Conservation (phyloP, 2,329 filamentous ascomycete genomes). For the Exophiala xenobiotica region DNA sequence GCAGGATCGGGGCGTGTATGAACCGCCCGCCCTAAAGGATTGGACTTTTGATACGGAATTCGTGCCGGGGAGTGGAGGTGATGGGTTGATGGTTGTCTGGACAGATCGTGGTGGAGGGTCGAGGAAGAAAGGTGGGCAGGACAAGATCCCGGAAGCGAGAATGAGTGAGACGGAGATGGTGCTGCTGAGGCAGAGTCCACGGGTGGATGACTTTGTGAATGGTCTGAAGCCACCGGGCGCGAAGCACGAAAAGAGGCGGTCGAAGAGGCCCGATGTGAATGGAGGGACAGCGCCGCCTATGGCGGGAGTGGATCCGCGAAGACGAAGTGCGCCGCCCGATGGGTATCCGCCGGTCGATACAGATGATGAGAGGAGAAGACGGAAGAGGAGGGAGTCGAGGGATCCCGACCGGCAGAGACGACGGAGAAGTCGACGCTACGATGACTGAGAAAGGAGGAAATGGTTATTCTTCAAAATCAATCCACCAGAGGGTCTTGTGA, state of each 20-base stretch:
- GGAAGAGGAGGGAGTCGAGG: constrained; percentile 9
- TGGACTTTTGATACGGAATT: constrained; percentile 30
- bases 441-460: constrained; percentile 5
- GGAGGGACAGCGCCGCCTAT: constrained; percentile 3
- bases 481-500: too few species aligned
- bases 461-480: too few species aligned
- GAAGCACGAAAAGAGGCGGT: constrained; percentile 21
- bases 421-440: constrained; percentile 17
- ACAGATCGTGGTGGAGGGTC: constrained; percentile 17
- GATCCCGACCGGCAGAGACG: constrained; percentile 16
- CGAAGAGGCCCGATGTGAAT: constrained; percentile 11
- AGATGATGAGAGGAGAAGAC: constrained; percentile 1
- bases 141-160: constrained; percentile 29
- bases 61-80: constrained; percentile 21
- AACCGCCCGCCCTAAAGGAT: constrained; percentile 28
- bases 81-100: constrained; percentile 30
- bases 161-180: constrained; percentile 29
- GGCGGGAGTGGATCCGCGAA: constrained; percentile 1
- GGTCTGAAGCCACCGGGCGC: constrained; percentile 16
- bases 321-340: constrained; percentile 9
- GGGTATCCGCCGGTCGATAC: constrained; percentile 4
- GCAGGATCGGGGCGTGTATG: constrained; percentile 28
- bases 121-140: constrained; percentile 25
- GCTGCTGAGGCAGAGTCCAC: constrained; percentile 25
- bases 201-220: constrained; percentile 25